Evolutionary conservation across 805 yeast species (phyloP).

Genomic region (Scheffersomyces stipitis): DNA sequence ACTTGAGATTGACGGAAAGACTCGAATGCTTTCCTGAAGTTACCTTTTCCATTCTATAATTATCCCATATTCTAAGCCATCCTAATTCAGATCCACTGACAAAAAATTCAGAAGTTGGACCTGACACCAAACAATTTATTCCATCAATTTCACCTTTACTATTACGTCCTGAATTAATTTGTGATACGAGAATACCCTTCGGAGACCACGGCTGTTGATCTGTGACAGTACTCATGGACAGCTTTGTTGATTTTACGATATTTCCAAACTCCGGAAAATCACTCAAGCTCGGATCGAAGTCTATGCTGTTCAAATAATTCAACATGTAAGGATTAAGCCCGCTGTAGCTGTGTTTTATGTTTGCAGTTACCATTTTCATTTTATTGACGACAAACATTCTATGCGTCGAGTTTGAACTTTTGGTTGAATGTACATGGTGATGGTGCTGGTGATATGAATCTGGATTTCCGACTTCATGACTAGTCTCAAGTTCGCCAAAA

Average conservation of each 20-base stretch:
- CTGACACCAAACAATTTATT: slow-evolving; percentile 56
- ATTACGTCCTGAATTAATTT: slow-evolving; percentile 57
- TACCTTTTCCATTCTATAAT: slow-evolving; percentile 60
- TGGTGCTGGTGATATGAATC: slow-evolving; percentile 7
- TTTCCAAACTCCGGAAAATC: slow-evolving; percentile 71
- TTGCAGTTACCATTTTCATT: slow-evolving; percentile 30
- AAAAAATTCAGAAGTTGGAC: slow-evolving; percentile 65
- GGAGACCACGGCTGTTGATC: slow-evolving; percentile 27
- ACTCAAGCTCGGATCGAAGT: slow-evolving; percentile 55
- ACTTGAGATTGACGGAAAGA: slow-evolving; percentile 46
- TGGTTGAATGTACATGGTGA: slow-evolving; percentile 13
- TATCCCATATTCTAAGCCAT: slow-evolving; percentile 74
- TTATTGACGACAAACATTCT: slow-evolving; percentile 30
- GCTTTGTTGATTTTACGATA: slow-evolving; percentile 8
- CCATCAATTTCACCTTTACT: slow-evolving; percentile 35
- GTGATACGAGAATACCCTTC: slow-evolving; percentile 58
- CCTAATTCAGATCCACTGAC: slow-evolving; percentile 81
- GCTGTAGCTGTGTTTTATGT: slow-evolving; percentile 56
- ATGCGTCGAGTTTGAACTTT: slow-evolving; percentile 2
- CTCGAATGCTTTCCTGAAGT: slow-evolving; percentile 49
- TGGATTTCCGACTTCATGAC: slow-evolving; percentile 22
- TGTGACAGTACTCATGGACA: background rate
- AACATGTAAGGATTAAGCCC: slow-evolving; percentile 68
- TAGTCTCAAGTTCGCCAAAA: slow-evolving; percentile 45
- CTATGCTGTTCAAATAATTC: slow-evolving; percentile 52